Evolutionary conservation across 2,329 filamentous ascomycete genomes (phyloP), one percentile per base, ranked within the genome.

Genomic region (Rhexocercosporidium sp.): DNA sequence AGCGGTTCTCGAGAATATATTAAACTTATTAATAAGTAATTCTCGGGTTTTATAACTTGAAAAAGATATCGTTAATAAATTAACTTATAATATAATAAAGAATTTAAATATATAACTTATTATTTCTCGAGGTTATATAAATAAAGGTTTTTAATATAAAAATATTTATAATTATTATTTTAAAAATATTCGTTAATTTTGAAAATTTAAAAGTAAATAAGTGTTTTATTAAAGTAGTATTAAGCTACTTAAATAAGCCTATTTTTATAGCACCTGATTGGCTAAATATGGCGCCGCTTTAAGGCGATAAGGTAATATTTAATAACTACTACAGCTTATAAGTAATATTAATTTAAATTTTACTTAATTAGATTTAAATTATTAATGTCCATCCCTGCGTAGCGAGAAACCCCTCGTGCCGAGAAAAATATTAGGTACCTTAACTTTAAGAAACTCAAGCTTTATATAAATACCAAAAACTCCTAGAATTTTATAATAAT

Each of bases 101-200:
- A 39, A 54, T 68, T 18, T 63, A 34, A 22, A 65, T 63, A 47
- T 53, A 62, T n/a, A 68, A 20, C 31, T 59, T 29, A 49, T 68
- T 56, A 44, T 68, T 59, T 22, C 63, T 65, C 20, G 51, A 53
- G 25, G 47, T 18, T 14, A 51, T 51, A 51, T 51, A 27, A 22
- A 22, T 51, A 51, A 14, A 18, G 20, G 47, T 51, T 22, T 51
- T 51, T 8, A 18, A 14, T 27, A 14, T 51, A 22, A 18, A 18
- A 27, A 51, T 27, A 22, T 51, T 22, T 22, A 51, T 51, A 22
- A 22, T 51, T 22, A 68, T 83, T 14, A 41, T 41, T 41, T 41
- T 41, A 14, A 41, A 41, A 14, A 41, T 41, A 41, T 41, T 41
- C 16, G 16, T 14, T 41, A 41, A 41, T 41, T 41, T 14, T 11